These are phyloP conservation scores for Pseudogymnoascus sp. DNA, from an alignment of 2,329 filamentous ascomycete genomes.

Conservation along the genomic window DNA sequence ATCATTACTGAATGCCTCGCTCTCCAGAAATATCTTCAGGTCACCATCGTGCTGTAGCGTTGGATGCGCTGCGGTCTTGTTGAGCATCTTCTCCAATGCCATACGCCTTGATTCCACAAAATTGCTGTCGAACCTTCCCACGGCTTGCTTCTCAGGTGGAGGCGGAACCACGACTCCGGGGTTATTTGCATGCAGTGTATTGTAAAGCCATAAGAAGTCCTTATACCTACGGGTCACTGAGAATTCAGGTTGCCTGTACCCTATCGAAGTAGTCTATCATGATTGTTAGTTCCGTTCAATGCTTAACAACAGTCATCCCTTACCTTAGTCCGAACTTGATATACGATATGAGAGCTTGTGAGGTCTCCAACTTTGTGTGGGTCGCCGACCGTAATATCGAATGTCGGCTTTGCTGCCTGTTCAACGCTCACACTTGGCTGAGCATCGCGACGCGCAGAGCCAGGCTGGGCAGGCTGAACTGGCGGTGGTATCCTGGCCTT, in stretches of 20 bases:
- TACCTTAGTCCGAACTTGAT: slow-evolving; percentile 90
- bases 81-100: slow-evolving; percentile 93
- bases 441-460: slow-evolving; percentile 43
- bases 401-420: slow-evolving; percentile 85
- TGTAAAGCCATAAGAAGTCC: slow-evolving; percentile 98
- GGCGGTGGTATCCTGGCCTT: slow-evolving; percentile 60
- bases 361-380: slow-evolving; percentile 96
- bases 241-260: slow-evolving; percentile 87
- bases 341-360: slow-evolving; percentile 95
- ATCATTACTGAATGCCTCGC: slow-evolving; percentile 90
- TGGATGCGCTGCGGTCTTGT: slow-evolving; percentile 85
- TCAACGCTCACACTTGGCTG: slow-evolving; percentile 83
- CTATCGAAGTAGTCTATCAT: slow-evolving; percentile 80
- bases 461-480: slow-evolving; percentile 50
- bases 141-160: slow-evolving; percentile 94
- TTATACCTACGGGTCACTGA: slow-evolving; percentile 89
- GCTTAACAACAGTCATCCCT: slow-evolving; percentile 15
- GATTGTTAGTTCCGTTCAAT: slow-evolving; percentile 16
- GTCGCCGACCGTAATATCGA: slow-evolving; percentile 87
- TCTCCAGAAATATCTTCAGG: slow-evolving; percentile 93
- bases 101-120: slow-evolving; percentile 90
- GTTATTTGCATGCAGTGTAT: slow-evolving; percentile 85
- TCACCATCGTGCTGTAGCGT: slow-evolving; percentile 89
- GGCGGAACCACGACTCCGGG: slow-evolving; percentile 92
- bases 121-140: slow-evolving; percentile 90